Evolutionary conservation across 1,139 yeast species (phyloP).

Genomic region (Hemisphaericaspora xylanilytica): DNA sequence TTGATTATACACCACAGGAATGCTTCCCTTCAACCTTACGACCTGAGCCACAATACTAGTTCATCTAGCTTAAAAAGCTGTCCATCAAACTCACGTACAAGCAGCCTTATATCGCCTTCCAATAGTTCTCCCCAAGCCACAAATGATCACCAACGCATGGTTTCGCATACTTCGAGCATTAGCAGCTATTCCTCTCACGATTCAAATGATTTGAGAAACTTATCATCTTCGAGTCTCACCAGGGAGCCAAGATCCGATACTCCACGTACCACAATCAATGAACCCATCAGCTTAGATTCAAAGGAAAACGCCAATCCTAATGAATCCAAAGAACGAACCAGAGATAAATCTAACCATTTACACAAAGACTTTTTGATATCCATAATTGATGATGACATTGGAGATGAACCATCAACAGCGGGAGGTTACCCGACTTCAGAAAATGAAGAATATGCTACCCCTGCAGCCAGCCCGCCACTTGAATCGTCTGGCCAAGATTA

Average conservation of each 20-base stretch:
- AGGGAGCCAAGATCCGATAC: neutral
- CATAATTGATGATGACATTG: neutral
- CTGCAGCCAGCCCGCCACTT: neutral
- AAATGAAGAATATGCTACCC: neutral
- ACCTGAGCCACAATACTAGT: constrained; percentile 11
- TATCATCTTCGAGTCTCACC: neutral
- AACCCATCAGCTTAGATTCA: neutral
- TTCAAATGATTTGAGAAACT: neutral
- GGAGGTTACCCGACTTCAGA: neutral
- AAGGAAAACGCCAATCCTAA: neutral
- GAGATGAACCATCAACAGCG: neutral
- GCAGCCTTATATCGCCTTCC: constrained; percentile 7
- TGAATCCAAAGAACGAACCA: neutral
- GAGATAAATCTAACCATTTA: neutral
- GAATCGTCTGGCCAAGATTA: neutral
- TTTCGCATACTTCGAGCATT: constrained; percentile 1
- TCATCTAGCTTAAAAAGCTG: constrained; percentile 10
- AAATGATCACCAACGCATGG: neutral
- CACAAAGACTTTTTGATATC: neutral
- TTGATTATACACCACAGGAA: constrained; percentile 20
- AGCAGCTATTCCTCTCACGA: neutral
- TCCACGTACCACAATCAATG: neutral
- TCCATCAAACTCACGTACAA: constrained; percentile 10
- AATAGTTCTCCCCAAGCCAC: neutral
- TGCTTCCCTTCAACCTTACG: constrained; percentile 4